phyloP scores from a whole-genome alignment of 139 green algal species.

The Asterochloris erici region DNA sequence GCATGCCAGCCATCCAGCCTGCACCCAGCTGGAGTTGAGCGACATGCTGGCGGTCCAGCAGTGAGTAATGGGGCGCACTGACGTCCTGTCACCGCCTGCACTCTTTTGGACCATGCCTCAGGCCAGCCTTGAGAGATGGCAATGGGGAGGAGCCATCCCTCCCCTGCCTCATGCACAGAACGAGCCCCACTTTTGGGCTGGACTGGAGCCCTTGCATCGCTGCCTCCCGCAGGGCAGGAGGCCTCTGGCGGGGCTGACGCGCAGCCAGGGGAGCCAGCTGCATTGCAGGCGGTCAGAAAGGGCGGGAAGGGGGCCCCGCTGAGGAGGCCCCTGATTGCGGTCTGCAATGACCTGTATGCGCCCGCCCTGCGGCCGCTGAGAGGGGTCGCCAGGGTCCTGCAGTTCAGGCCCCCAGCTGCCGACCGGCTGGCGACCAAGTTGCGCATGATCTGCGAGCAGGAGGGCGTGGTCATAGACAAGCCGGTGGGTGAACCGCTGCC shows the following conservation, averaged over 20 bases:
- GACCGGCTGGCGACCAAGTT: slow-evolving; percentile 49
- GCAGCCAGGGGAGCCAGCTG: slow-evolving; percentile 24
- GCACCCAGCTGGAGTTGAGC: no score
- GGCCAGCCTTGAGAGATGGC: no score
- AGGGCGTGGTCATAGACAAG: slow-evolving; percentile 48
- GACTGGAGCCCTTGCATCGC: no score
- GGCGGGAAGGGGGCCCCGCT: slow-evolving; percentile 35
- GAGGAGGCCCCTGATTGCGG: slow-evolving; percentile 87
- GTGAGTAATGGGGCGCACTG: no score
- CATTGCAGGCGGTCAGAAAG: neutral
- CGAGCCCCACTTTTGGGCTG: no score
- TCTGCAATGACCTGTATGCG: slow-evolving; percentile 96
- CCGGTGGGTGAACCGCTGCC: slow-evolving; percentile 18
- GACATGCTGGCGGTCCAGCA: no score
- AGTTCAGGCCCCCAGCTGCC: slow-evolving; percentile 49
- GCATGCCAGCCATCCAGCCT: neutral
- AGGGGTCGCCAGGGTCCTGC: slow-evolving; percentile 71
- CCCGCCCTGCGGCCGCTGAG: slow-evolving; percentile 82
- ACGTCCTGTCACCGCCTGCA: no score
- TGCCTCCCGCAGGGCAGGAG: slow-evolving; percentile 4
- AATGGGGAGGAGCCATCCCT: no score
- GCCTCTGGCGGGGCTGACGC: neutral
- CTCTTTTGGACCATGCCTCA: no score
- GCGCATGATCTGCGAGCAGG: slow-evolving; percentile 48
- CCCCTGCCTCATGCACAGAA: no score